These are phyloP conservation scores for Ustilago bromivora DNA, from an alignment of 1,284 basidiomycete species.

Conservation along the genomic window DNA sequence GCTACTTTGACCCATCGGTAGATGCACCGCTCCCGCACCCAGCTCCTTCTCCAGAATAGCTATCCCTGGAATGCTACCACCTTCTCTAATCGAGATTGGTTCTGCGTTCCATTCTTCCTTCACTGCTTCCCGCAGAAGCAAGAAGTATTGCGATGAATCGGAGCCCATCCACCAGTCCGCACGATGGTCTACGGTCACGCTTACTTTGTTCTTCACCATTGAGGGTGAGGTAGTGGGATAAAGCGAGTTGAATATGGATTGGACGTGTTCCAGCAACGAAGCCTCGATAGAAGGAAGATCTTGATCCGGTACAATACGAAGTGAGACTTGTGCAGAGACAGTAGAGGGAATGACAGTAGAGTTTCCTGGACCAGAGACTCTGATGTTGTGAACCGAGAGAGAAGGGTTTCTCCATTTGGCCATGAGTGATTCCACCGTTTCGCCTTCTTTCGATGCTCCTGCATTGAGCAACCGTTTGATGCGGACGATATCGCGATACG, in stretches of 20 bases:
- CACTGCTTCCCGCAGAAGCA: constrained; percentile 82
- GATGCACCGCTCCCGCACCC: constrained; percentile 78
- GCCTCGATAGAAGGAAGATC: constrained; percentile 79
- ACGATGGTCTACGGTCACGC: constrained; percentile 80
- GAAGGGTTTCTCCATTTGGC: constrained; percentile 64
- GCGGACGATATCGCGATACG: constrained; percentile 58
- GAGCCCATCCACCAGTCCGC: constrained; percentile 97
- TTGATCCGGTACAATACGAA: constrained; percentile 95
- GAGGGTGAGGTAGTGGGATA: constrained; percentile 43
- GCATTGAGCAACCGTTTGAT: constrained; percentile 37
- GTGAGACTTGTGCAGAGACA: constrained; percentile 64
- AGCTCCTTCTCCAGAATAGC: constrained; percentile 93
- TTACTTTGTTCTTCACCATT: constrained; percentile 30
- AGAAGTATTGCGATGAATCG: constrained; percentile 83
- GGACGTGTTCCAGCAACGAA: constrained; percentile 76
- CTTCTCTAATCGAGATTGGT: constrained; percentile 82
- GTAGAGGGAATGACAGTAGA: constrained; percentile 61
- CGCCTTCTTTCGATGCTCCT: background rate
- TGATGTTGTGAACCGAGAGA: constrained; percentile 60
- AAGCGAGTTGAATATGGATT: constrained; percentile 76
- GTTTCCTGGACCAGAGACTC: constrained; percentile 55
- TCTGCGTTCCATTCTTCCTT: constrained; percentile 81
- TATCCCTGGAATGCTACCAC: constrained; percentile 83
- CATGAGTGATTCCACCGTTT: constrained; percentile 54
- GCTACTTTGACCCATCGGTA: constrained; percentile 81